Percentiles rank a stretch among this genome's conserved stretches.
Conservation (phyloP, 805 yeast species). For the Suhomyces xylopsoci region DNA sequence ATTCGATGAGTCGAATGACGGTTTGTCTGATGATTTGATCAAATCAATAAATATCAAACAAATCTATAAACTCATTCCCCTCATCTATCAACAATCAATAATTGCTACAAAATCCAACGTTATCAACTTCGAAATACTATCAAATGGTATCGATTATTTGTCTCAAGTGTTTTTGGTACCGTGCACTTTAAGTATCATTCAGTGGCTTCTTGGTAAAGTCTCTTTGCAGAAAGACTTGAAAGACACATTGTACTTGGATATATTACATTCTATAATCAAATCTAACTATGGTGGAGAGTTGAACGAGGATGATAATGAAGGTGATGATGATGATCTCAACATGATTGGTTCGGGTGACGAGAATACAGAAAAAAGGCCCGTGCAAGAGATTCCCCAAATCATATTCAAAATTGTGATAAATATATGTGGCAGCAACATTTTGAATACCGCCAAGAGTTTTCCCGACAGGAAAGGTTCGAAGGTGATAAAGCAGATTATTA, state of each 20-base stretch:
- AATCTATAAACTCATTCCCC: constrained; percentile 65
- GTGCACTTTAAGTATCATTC: constrained; percentile 41
- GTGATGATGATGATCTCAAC: background rate
- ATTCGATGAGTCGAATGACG: constrained; percentile 63
- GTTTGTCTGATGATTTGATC: constrained; percentile 81
- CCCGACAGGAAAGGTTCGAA: constrained; percentile 12
- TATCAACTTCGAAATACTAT: constrained; percentile 57
- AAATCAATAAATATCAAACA: constrained; percentile 64
- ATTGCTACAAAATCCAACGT: constrained; percentile 54
- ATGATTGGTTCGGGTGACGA: constrained; percentile 1
- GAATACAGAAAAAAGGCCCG: background rate
- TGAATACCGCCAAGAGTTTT: constrained; percentile 11
- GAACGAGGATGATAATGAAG: constrained; percentile 11
- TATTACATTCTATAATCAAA: constrained; percentile 25
- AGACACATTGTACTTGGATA: constrained; percentile 14
- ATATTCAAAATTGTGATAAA: constrained; percentile 24
- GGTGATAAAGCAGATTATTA: constrained; percentile 12
- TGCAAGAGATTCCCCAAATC: constrained; percentile 11
- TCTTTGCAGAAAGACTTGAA: constrained; percentile 4
- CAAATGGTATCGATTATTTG: constrained; percentile 83
- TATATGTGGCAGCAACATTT: constrained; percentile 18
- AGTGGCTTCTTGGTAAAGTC: constrained; percentile 24
- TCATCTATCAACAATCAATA: constrained; percentile 69
- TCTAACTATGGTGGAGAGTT: constrained; percentile 16
- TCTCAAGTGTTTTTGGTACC: constrained; percentile 71